Percentiles rank a stretch among this genome's conserved stretches.
phyloP scores from a whole-genome alignment of 352 stramenopile species.

The Halophytophthora batemanensis region DNA sequence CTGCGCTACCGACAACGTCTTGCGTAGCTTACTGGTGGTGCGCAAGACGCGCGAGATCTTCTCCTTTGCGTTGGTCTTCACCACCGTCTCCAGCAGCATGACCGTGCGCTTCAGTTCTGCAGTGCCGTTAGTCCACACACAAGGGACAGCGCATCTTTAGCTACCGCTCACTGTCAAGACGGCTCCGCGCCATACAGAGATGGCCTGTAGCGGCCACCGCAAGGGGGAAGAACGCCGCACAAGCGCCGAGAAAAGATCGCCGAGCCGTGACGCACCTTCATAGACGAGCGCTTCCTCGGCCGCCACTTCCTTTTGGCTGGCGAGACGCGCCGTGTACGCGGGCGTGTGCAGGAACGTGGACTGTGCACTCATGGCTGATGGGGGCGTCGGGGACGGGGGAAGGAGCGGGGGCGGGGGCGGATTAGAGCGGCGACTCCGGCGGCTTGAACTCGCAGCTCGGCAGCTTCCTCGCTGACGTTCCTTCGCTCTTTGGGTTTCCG shows the following conservation, averaged over 20 bases:
- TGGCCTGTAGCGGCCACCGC: too few relatives aligned
- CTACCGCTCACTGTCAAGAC: too few relatives aligned
- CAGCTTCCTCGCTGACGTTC: too few relatives aligned
- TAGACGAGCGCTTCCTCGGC: constrained; percentile 62
- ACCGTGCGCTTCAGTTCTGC: constrained; percentile 78
- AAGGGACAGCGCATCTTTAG: too few relatives aligned
- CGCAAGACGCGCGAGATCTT: constrained; percentile 79
- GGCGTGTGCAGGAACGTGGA: constrained; percentile 79
- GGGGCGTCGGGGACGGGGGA: not conserved
- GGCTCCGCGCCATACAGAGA: too few relatives aligned
- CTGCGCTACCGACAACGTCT: constrained; percentile 61
- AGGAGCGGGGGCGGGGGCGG: too few relatives aligned
- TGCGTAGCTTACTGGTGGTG: constrained; percentile 79
- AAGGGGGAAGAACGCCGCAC: too few relatives aligned
- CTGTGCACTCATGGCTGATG: constrained; percentile 58
- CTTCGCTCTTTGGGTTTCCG: too few relatives aligned
- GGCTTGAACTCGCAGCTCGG: too few relatives aligned
- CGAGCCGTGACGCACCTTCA: constrained; percentile 64
- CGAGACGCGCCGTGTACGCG: constrained; percentile 38
- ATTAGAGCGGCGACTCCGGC: not conserved
- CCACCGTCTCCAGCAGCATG: constrained; percentile 62
- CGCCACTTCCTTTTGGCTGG: constrained; percentile 45
- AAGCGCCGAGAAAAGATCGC: too few relatives aligned
- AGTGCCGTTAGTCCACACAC: not conserved
- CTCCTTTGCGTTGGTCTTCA: constrained; percentile 85